phyloP scores from a whole-genome alignment of 148 eudicot genomes.

The Cornus suecica region DNA sequence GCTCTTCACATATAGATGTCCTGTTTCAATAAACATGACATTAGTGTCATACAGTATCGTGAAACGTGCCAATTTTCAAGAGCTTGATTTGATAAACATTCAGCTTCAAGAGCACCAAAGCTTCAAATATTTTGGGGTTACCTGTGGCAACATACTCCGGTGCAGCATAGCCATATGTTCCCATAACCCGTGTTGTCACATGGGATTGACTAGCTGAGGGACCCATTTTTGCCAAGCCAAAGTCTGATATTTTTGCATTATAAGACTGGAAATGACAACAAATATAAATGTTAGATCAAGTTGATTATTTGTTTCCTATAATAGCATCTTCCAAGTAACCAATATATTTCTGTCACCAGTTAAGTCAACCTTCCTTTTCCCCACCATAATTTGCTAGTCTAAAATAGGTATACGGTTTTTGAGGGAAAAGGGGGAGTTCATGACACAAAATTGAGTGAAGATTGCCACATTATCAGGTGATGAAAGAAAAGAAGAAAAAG shows the following conservation, averaged over 20 bases:
- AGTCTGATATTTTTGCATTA: slow-evolving; percentile 77
- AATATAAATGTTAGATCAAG: not conserved
- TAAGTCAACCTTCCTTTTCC: not conserved
- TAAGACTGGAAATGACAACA: slow-evolving; percentile 43
- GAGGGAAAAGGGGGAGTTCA: not conserved
- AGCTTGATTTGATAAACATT: not conserved
- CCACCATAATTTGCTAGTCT: not conserved
- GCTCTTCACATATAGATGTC: slow-evolving; percentile 78
- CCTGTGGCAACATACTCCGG: slow-evolving; percentile 91
- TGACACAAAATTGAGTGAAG: not conserved
- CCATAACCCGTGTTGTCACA: slow-evolving; percentile 74
- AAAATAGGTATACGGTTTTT: too few species aligned
- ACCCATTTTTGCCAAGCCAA: slow-evolving; percentile 75
- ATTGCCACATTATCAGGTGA: not conserved
- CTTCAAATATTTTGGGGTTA: slow-evolving; percentile 8
- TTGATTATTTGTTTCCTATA: not conserved
- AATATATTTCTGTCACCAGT: not conserved
- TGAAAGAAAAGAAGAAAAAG: not conserved
- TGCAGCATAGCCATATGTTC: slow-evolving; percentile 81
- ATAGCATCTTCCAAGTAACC: not conserved
- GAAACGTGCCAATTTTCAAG: not conserved
- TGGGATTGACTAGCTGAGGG: slow-evolving; percentile 67
- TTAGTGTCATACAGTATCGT: not conserved
- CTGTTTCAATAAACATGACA: slow-evolving; percentile 33
- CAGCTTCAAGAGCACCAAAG: not conserved